These are phyloP conservation scores for Rhodotorula babjevae DNA, from an alignment of 768 basidiomycete genomes.

Conservation along the genomic window DNA sequence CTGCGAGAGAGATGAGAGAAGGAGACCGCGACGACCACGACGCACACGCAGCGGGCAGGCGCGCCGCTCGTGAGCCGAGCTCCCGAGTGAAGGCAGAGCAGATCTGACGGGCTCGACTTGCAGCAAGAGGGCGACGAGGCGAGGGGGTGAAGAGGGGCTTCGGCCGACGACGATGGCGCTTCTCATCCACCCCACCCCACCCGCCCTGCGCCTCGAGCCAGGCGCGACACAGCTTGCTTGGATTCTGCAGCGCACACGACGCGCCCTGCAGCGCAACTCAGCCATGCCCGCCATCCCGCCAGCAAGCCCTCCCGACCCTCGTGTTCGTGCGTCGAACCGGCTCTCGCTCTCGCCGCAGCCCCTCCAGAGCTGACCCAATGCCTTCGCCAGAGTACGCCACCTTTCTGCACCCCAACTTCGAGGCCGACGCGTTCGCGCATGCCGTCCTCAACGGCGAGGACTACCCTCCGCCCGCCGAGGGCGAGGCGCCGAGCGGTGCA, in stretches of 20 bases:
- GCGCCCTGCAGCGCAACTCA: background rate
- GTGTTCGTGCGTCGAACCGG: background rate
- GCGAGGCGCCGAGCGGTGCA: background rate
- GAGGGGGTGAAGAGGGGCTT: too few relatives aligned
- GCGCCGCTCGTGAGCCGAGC: too few relatives aligned
- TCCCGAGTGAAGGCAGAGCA: too few relatives aligned
- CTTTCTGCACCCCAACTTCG: constrained; percentile 70
- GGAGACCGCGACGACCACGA: too few relatives aligned
- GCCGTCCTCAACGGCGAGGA: constrained; percentile 77
- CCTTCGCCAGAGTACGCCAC: constrained; percentile 60
- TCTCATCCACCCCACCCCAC: too few relatives aligned
- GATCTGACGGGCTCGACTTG: too few relatives aligned
- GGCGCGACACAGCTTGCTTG: background rate
- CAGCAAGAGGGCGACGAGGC: too few relatives aligned
- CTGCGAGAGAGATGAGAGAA: too few relatives aligned
- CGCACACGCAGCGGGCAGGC: too few relatives aligned
- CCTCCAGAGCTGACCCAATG: background rate
- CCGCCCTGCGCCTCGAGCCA: background rate
- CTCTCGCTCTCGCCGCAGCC: background rate
- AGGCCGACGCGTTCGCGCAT: constrained; percentile 85
- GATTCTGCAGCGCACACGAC: background rate
- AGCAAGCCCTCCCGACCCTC: background rate
- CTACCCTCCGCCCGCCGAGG: constrained; percentile 55
- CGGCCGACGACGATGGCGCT: too few relatives aligned
- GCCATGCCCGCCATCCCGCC: background rate